A percentile compares a stretch with the other conserved stretches of the same genome.
Evolutionary conservation across 495 filamentous ascomycete species (phyloP).

Genomic region (Hypoxylon crocopeplum): DNA sequence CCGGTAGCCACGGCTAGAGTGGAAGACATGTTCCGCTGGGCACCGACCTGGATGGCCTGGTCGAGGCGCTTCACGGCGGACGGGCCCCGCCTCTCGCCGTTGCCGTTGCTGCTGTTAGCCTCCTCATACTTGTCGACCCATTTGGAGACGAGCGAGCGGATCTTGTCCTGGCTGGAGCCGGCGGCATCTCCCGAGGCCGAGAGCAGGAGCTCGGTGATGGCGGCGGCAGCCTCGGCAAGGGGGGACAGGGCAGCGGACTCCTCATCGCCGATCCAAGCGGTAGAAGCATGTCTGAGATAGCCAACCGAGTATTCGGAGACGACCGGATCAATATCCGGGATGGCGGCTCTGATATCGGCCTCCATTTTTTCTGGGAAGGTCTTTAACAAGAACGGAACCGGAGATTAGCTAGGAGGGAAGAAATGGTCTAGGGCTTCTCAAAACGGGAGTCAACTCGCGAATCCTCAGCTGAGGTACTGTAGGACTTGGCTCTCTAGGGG

Average conservation of each 20-base stretch:
- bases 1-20: slow-evolving; percentile 87
- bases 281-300: slow-evolving; percentile 91
- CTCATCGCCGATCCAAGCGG: slow-evolving; percentile 76
- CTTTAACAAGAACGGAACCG: slow-evolving; percentile 10
- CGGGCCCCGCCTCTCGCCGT: slow-evolving; percentile 62
- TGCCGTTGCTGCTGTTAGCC: slow-evolving; percentile 69
- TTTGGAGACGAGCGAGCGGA: slow-evolving; percentile 85
- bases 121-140: slow-evolving; percentile 84
- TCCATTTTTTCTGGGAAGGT: slow-evolving; percentile 68
- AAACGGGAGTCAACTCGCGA: slow-evolving; percentile 32
- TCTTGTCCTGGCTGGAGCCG: slow-evolving; percentile 72
- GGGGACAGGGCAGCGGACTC: slow-evolving; percentile 73
- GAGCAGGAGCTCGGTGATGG: slow-evolving; percentile 83
- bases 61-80: slow-evolving; percentile 85
- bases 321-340: slow-evolving; percentile 89
- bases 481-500: slow-evolving; percentile 1
- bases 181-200: slow-evolving; percentile 84
- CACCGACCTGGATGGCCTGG: slow-evolving; percentile 93
- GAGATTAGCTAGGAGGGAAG: slow-evolving; percentile 19
- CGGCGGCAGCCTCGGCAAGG: slow-evolving; percentile 80
- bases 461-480: slow-evolving; percentile 2
- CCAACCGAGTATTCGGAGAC: slow-evolving; percentile 93
- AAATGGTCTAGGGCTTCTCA: slow-evolving; percentile 8
- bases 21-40: slow-evolving; percentile 93
- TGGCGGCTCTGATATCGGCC: slow-evolving; percentile 82